These are phyloP conservation scores for Lepidium didymum DNA, from an alignment of 345 rosid genomes.

Conservation along the genomic window DNA sequence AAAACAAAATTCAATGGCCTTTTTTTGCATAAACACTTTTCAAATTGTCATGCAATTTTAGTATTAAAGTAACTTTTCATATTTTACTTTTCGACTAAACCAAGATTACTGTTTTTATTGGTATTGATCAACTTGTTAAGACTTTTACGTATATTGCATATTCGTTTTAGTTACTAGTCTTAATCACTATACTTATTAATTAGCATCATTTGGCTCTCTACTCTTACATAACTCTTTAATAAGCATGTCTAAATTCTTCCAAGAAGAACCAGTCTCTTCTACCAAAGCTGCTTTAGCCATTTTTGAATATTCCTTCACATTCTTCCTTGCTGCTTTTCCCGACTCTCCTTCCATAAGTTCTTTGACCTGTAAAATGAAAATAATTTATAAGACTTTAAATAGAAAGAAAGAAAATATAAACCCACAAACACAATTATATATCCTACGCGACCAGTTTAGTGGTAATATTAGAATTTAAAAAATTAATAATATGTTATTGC, in stretches of 20 bases:
- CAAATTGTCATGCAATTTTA: too few relatives aligned
- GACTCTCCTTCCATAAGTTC: slow-evolving; percentile 63
- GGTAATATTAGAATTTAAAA: too few relatives aligned
- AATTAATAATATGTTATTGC: too few relatives aligned
- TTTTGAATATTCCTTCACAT: slow-evolving; percentile 34
- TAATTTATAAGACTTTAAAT: background rate
- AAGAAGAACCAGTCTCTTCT: slow-evolving; percentile 53
- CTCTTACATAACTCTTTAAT: slow-evolving; percentile 26
- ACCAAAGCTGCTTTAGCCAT: slow-evolving; percentile 49
- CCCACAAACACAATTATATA: too few relatives aligned
- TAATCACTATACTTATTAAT: background rate
- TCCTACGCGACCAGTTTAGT: too few relatives aligned
- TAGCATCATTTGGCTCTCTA: background rate
- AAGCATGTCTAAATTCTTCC: slow-evolving; percentile 41
- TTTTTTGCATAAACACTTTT: too few relatives aligned
- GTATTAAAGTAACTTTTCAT: too few relatives aligned
- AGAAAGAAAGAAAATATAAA: too few relatives aligned
- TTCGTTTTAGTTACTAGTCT: background rate
- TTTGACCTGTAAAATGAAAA: slow-evolving; percentile 19
- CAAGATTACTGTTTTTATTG: too few relatives aligned
- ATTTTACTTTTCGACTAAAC: too few relatives aligned
- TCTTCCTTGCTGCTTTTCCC: slow-evolving; percentile 40
- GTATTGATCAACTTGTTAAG: too few relatives aligned
- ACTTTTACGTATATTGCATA: background rate
- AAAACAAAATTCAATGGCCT: too few relatives aligned